Conservation (phyloP, 768 basidiomycete species). For the Chalciporus piperatus region DNA sequence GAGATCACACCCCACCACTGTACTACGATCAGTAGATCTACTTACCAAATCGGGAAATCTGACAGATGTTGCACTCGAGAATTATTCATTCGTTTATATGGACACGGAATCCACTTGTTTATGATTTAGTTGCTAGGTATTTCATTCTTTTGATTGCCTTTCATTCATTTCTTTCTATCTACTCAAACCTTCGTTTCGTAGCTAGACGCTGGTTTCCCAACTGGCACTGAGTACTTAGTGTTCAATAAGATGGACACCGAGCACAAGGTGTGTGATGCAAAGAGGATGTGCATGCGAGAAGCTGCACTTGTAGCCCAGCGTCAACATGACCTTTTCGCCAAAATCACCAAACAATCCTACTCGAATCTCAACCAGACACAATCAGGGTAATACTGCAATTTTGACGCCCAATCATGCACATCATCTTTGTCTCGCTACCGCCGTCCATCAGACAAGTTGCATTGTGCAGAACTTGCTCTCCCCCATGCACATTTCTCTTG, state of each 20-base stretch:
- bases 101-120: too few relatives aligned
- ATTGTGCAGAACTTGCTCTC: slow-evolving; percentile 17
- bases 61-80: too few relatives aligned
- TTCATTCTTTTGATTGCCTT: too few relatives aligned
- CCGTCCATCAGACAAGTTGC: not conserved
- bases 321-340: slow-evolving; percentile 66
- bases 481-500: slow-evolving; percentile 17
- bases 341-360: slow-evolving; percentile 65
- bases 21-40: too few relatives aligned
- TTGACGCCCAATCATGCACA: slow-evolving; percentile 51
- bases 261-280: slow-evolving; percentile 32
- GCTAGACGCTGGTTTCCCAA: too few relatives aligned
- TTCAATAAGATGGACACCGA: slow-evolving; percentile 39
- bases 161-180: too few relatives aligned
- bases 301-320: slow-evolving; percentile 64
- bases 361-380: slow-evolving; percentile 51
- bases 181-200: too few relatives aligned
- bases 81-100: too few relatives aligned
- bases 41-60: too few relatives aligned
- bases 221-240: too few relatives aligned
- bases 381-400: slow-evolving; percentile 57
- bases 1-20: too few relatives aligned
- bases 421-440: slow-evolving; percentile 11
- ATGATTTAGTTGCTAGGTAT: too few relatives aligned
- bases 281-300: slow-evolving; percentile 37